Evolutionary conservation across 2,329 filamentous ascomycete genomes (phyloP), one percentile per base, ranked within the genome.

Genomic region (Parascedosporium putredinis): DNA sequence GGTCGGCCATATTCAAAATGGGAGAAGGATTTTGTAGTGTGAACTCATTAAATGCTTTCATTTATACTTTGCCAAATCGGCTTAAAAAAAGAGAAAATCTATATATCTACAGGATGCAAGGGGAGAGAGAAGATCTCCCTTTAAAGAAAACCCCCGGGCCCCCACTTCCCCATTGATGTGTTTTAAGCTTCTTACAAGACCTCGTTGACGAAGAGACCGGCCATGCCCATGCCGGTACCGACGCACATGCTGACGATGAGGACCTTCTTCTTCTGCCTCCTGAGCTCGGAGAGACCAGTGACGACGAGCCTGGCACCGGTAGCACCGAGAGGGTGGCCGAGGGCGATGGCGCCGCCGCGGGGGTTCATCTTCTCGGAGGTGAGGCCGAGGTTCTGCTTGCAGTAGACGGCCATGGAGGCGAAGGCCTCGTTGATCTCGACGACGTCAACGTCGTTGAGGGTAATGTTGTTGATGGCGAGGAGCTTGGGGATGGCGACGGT

Each of bases 371-470:
- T 91, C 59, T 75, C 67, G 67, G 76, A 78, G 62, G 86, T 82
- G 47, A 91, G 71, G 56, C 79, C 79, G 47, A 93, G 75, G 56
- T 72, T 79, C 60, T 88, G 76, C 50, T 86, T 71, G 70, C 89
- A 95, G 78, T 96, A 97, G 25, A 96, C 90, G 1, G 88, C 90
- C 93, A 97, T 97, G 48, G 86, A 93, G 20, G 90, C 91, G 61
- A 98, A 98, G 1, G 93, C 93, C 76, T 98, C 93, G 73, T 98
- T 98, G 63, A 98, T 70, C 76, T 97, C 93, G 58, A 91, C 75
- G 31, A 97, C 77, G 62, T 98, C 93, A 54, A 93, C 79, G 59
- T 97, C 93, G 52, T 84, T 78, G 49, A 95, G 72, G 22, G 76
- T 79, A 53, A 98, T 69, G 67, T 84, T 81, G 76, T 84, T 82